A percentile compares a stretch with the other conserved stretches of the same genome.
Evolutionary conservation across 306 rosid genomes (phyloP).

Genomic region (Lathyrus oleraceus): DNA sequence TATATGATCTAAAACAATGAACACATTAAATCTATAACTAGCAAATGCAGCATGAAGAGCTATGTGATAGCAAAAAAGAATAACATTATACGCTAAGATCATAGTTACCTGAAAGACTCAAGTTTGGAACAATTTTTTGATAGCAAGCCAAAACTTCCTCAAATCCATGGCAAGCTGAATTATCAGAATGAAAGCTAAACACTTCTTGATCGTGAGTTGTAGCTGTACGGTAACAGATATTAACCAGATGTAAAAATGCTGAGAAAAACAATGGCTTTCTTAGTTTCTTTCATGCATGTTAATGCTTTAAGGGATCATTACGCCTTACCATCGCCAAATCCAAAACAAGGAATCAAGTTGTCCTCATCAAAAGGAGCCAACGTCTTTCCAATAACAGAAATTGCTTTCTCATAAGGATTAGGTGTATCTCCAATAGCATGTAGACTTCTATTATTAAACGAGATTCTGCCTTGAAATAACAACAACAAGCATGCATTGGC

Average conservation of each 20-base stretch:
- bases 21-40: neutral
- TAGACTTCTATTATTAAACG: constrained; percentile 71
- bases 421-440: constrained; percentile 72
- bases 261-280: constrained; percentile 14
- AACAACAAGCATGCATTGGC: constrained; percentile 39
- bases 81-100: neutral
- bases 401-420: constrained; percentile 85
- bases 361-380: constrained; percentile 92
- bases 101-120: constrained; percentile 64
- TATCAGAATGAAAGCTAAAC: constrained; percentile 76
- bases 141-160: constrained; percentile 84
- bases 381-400: constrained; percentile 76
- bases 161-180: constrained; percentile 77
- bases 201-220: constrained; percentile 77
- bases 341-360: constrained; percentile 89
- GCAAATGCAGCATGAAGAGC: neutral
- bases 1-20: neutral
- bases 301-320: constrained; percentile 21
- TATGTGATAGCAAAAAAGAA: constrained; percentile 7
- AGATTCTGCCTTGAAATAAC: constrained; percentile 54
- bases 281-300: neutral
- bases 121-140: constrained; percentile 57
- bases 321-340: constrained; percentile 83
- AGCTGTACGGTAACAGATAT: constrained; percentile 43
- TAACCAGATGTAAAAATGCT: constrained; percentile 15